A percentile compares a stretch with the other conserved stretches of the same genome.
Conservation (phyloP, 2,329 filamentous ascomycete genomes). For the Pseudohalonectria lignicola region DNA sequence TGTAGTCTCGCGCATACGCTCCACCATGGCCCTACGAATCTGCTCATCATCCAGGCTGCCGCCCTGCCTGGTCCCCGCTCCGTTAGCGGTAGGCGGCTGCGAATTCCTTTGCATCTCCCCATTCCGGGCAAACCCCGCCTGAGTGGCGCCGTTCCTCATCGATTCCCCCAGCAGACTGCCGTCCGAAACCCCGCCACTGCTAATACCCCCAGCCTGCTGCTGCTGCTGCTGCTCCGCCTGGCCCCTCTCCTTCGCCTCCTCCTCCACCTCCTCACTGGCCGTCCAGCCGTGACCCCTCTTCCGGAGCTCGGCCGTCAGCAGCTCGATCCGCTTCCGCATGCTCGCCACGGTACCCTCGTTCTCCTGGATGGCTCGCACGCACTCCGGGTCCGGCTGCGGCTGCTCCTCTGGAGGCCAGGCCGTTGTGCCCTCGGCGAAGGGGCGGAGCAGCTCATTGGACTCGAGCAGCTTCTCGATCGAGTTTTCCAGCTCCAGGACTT, state of each 20-base stretch:
- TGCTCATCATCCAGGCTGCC: conserved; percentile 48
- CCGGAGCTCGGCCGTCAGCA: conserved; percentile 56
- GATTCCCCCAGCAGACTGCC: conserved; percentile 23
- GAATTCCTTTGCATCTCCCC: conserved; percentile 35
- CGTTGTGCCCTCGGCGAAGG: conserved; percentile 54
- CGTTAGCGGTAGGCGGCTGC: conserved; percentile 4
- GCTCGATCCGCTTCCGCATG: conserved; percentile 53
- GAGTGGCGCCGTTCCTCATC: conserved; percentile 54
- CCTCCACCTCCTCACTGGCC: conserved; percentile 39
- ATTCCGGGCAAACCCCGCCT: conserved; percentile 43
- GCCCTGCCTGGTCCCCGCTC: conserved; percentile 14
- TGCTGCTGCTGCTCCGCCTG: not conserved
- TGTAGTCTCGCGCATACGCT: conserved; percentile 35
- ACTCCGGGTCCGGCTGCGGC: conserved; percentile 51
- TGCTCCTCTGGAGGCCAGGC: no score
- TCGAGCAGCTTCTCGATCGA: conserved; percentile 62
- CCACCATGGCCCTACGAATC: conserved; percentile 42
- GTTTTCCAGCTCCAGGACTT: conserved; percentile 67
- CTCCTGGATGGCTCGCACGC: conserved; percentile 62
- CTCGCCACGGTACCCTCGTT: conserved; percentile 58
- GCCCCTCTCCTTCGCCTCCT: conserved; percentile 18
- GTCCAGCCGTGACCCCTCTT: conserved; percentile 44
- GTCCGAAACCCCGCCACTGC: not conserved
- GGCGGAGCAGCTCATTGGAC: conserved; percentile 62
- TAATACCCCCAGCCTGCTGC: not conserved